phyloP scores from a whole-genome alignment of 2,329 filamentous ascomycete genomes.

The Penicillium sp. region DNA sequence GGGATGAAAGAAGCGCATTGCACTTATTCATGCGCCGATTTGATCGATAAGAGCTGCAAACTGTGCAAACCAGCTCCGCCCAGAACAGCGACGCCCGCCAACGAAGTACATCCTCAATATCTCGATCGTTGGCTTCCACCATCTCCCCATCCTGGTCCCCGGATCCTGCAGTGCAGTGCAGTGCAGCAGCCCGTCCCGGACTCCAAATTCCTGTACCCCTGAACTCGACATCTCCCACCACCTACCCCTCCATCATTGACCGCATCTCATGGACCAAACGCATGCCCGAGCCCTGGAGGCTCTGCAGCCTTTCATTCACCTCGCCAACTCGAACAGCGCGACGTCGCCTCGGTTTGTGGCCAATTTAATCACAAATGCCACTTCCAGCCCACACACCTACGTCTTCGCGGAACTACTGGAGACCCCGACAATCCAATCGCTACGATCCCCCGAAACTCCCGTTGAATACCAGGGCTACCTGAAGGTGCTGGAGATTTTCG shows the following conservation, averaged over 20 bases:
- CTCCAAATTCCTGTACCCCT: neutral
- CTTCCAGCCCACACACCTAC: constrained; percentile 83
- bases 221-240: neutral
- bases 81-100: neutral
- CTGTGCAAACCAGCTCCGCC: constrained; percentile 19
- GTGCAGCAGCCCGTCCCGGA: neutral
- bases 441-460: constrained; percentile 54
- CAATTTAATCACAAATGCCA: constrained; percentile 83
- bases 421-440: constrained; percentile 71
- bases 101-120: neutral
- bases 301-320: constrained; percentile 79
- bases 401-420: constrained; percentile 92
- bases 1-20: too few relatives aligned
- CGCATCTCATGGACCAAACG: constrained; percentile 45
- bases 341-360: constrained; percentile 75
- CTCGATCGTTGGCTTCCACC: too few relatives aligned
- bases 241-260: neutral
- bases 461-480: constrained; percentile 64
- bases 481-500: constrained; percentile 79
- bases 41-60: constrained; percentile 22
- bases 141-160: too few relatives aligned
- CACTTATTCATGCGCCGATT: too few relatives aligned
- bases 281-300: constrained; percentile 57
- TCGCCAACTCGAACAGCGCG: constrained; percentile 72
- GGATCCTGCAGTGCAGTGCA: neutral